Conservation (phyloP, 2,329 filamentous ascomycete genomes). For the Lachnellula cervina region DNA sequence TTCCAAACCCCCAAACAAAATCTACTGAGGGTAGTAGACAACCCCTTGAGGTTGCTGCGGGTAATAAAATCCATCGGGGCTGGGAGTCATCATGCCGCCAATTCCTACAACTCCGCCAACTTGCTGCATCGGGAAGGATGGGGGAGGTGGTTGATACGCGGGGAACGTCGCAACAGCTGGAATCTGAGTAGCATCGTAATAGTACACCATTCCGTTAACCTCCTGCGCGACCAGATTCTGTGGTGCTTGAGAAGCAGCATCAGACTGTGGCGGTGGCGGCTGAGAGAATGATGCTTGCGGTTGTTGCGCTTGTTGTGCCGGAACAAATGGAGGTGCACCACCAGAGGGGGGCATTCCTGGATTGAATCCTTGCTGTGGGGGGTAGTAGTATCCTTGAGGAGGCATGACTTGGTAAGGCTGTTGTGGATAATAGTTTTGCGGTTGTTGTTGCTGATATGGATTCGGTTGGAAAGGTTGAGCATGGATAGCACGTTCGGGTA, state of each 20-base stretch:
- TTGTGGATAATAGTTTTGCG: conserved; percentile 51
- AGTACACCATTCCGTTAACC: conserved; percentile 93
- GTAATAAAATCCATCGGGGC: conserved; percentile 67
- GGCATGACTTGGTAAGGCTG: conserved; percentile 52
- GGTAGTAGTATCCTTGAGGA: conserved; percentile 65
- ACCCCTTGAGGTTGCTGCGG: conserved; percentile 49
- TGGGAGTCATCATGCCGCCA: conserved; percentile 74
- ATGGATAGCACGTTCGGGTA: conserved; percentile 87
- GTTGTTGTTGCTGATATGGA: conserved; percentile 47
- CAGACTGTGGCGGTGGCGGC: conserved; percentile 21
- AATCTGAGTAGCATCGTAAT: conserved; percentile 76
- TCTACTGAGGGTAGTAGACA: conserved; percentile 58
- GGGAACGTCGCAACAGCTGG: conserved; percentile 38
- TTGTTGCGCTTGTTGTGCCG: conserved; percentile 27
- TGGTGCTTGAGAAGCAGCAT: conserved; percentile 42
- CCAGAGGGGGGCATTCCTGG: conserved; percentile 40
- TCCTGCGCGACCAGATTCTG: conserved; percentile 73
- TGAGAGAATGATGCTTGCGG: conserved; percentile 26
- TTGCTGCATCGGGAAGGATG: conserved; percentile 49
- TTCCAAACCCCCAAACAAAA: conserved; percentile 1
- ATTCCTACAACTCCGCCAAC: conserved; percentile 59
- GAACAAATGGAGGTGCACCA: conserved; percentile 26
- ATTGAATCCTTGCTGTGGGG: conserved; percentile 40
- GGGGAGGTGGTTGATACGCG: conserved; percentile 42
- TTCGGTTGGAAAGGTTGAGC: conserved; percentile 84